These are phyloP conservation scores for Sporisorium scitamineum DNA, from an alignment of 1,284 basidiomycete species.

Conservation along the genomic window DNA sequence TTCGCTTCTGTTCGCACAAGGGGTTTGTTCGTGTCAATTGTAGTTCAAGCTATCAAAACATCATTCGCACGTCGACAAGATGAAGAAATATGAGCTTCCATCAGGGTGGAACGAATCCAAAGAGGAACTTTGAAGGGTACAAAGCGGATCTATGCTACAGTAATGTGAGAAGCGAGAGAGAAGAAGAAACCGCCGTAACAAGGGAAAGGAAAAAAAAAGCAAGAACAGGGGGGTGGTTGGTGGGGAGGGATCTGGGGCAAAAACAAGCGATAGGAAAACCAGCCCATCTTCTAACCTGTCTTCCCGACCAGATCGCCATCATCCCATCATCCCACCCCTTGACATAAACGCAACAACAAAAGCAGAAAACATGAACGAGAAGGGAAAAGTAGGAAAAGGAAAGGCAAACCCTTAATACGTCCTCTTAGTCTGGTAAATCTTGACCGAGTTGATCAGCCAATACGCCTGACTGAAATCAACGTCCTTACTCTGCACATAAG, in stretches of 20 bases:
- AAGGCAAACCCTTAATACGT: conserved; percentile 25
- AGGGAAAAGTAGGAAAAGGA: background rate
- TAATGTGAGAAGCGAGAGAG: background rate
- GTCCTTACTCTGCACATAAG: conserved; percentile 38
- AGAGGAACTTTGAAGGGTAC: no score
- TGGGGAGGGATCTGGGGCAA: conserved; percentile 25
- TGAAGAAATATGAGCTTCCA: background rate
- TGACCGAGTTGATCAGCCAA: conserved; percentile 56
- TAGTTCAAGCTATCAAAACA: background rate
- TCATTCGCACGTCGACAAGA: background rate
- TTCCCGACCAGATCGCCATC: conserved; percentile 23
- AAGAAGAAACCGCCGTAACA: conserved; percentile 8
- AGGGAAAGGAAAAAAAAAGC: background rate
- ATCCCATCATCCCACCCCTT: background rate
- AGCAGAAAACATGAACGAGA: background rate
- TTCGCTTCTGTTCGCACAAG: background rate
- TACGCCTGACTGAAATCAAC: conserved; percentile 50
- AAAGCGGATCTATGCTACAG: conserved; percentile 13
- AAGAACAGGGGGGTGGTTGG: background rate
- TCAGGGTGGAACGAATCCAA: background rate
- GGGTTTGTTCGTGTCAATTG: background rate
- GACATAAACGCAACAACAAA: background rate
- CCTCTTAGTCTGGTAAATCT: conserved; percentile 48
- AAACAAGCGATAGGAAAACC: conserved; percentile 4
- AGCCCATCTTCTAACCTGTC: conserved; percentile 1